Conservation (phyloP, 371 early-diverging fungal species). For the Phascolomyces articulosus region DNA sequence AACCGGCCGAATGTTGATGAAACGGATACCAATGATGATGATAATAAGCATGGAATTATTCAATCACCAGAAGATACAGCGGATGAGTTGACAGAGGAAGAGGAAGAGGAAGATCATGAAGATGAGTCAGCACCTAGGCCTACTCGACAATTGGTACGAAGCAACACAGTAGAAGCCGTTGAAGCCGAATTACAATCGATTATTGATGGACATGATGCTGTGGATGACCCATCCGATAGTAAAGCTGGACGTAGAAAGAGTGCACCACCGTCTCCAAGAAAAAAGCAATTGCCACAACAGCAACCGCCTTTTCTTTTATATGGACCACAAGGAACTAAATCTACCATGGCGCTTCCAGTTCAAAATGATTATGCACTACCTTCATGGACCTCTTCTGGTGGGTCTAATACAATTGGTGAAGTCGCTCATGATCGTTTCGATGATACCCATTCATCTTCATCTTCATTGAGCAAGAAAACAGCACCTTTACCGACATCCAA, state of each 20-base stretch:
- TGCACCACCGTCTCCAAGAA: conserved; percentile 6
- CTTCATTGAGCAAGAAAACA: background rate
- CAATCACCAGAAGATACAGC: conserved; percentile 26
- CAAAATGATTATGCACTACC: conserved; percentile 35
- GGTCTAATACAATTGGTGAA: conserved; percentile 33
- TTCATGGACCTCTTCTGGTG: conserved; percentile 41
- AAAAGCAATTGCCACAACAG: background rate
- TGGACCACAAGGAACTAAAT: conserved; percentile 29
- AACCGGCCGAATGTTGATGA: conserved; percentile 1
- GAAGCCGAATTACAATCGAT: conserved; percentile 65
- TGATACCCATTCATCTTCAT: conserved; percentile 1
- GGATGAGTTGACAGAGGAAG: conserved; percentile 15
- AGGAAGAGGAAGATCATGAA: background rate
- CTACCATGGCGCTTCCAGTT: conserved; percentile 40
- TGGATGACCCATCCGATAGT: conserved; percentile 11
- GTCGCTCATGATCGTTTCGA: conserved; percentile 32
- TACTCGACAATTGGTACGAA: conserved; percentile 26
- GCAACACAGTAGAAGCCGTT: conserved; percentile 61
- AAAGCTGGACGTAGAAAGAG: conserved; percentile 7
- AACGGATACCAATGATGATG: background rate
- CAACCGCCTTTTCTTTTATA: conserved; percentile 19
- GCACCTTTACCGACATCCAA: background rate
- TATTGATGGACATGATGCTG: conserved; percentile 41
- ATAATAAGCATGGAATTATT: conserved; percentile 11
- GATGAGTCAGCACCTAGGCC: background rate